phyloP scores from a whole-genome alignment of 2,329 filamentous ascomycete genomes.

The Phyllachora maydis region DNA sequence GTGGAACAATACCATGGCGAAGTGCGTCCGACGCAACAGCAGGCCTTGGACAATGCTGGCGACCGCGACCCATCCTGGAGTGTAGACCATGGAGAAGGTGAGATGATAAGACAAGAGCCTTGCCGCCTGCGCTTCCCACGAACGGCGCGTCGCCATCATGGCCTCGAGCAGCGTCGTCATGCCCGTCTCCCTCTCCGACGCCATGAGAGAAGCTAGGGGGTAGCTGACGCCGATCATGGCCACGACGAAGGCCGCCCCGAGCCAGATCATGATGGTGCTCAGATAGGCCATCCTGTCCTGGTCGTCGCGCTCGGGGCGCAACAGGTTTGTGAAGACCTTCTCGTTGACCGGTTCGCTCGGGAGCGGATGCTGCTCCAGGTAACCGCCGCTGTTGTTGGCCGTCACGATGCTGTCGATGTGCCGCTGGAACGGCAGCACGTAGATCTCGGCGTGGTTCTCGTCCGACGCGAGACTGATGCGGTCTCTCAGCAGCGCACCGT shows the following conservation, averaged over 20 bases:
- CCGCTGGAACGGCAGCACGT: conserved; percentile 58
- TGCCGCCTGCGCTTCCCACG: conserved; percentile 60
- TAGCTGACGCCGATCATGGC: conserved; percentile 68
- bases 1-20: conserved; percentile 48
- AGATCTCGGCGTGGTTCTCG: conserved; percentile 58
- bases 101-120: conserved; percentile 64
- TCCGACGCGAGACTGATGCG: conserved; percentile 42
- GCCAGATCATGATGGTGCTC: conserved; percentile 49
- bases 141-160: conserved; percentile 61
- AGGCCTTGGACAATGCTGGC: conserved; percentile 40
- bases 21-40: conserved; percentile 43
- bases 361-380: conserved; percentile 3
- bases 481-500: conserved; percentile 45
- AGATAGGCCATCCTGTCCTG: conserved; percentile 52
- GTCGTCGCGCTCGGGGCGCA: conserved; percentile 41
- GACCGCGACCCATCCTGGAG: conserved; percentile 67
- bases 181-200: conserved; percentile 65
- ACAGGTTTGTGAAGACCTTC: conserved; percentile 58
- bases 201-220: conserved; percentile 70
- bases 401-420: conserved; percentile 53
- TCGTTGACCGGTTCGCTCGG: conserved; percentile 32
- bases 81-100: conserved; percentile 60
- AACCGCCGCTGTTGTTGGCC: conserved; percentile 9
- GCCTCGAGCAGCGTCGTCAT: conserved; percentile 80
- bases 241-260: conserved; percentile 62